phyloP scores from a whole-genome alignment of 176 grass and related monocot genomes.

The Dactylis glomerata region DNA sequence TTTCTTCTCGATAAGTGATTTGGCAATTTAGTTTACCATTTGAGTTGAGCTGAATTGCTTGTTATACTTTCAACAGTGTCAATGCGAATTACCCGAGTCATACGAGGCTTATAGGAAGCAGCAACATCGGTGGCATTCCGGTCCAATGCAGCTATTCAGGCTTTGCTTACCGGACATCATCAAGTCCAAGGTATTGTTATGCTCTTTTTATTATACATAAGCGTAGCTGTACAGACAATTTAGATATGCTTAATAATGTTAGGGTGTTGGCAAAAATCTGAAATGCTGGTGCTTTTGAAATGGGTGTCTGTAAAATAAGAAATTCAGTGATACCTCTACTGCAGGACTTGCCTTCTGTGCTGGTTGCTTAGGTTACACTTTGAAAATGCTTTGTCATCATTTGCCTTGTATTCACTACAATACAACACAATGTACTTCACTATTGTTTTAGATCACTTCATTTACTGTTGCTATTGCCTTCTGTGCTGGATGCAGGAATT shows the following conservation, averaged over 20 bases:
- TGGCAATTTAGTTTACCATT: neutral
- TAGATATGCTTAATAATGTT: neutral
- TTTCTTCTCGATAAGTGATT: neutral
- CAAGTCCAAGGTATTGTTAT: conserved; percentile 62
- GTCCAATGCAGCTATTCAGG: conserved; percentile 98
- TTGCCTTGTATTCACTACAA: neutral
- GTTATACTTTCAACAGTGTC: conserved; percentile 51
- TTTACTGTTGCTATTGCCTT: too few relatives aligned
- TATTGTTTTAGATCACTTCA: neutral
- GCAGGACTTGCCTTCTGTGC: neutral
- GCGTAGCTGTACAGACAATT: neutral
- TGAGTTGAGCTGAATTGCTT: conserved; percentile 3
- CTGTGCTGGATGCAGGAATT: neutral
- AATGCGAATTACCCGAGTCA: conserved; percentile 96
- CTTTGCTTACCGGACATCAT: conserved; percentile 92
- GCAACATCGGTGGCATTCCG: conserved; percentile 97
- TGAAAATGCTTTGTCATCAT: conserved; percentile 21
- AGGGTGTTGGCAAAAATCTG: neutral
- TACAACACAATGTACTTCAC: neutral
- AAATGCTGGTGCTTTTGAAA: neutral
- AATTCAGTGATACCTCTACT: neutral
- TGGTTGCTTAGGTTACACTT: conserved; percentile 16
- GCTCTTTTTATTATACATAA: neutral
- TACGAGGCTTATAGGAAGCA: conserved; percentile 99
- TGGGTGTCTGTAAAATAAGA: neutral